phyloP scores from a whole-genome alignment of 176 grass and related monocot species.

The Carex cristatella region DNA sequence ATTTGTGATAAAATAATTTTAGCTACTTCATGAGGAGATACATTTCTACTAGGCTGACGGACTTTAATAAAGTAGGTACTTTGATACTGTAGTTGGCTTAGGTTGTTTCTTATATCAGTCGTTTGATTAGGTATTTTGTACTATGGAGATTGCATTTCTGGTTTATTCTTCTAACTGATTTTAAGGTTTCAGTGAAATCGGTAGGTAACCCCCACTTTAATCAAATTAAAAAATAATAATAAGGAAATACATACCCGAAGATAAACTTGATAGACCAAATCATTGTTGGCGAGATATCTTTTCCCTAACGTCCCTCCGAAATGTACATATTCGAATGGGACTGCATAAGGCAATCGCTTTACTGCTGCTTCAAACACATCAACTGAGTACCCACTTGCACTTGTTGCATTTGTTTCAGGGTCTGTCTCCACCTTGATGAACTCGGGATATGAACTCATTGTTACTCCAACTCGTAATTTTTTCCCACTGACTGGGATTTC shows the following conservation, averaged over 20 bases:
- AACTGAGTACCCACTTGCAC: background rate
- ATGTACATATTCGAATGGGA: slow-evolving; percentile 19
- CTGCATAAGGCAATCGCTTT: slow-evolving; percentile 29
- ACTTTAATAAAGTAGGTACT: too few species aligned
- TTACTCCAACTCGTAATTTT: slow-evolving; percentile 35
- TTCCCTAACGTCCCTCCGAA: background rate
- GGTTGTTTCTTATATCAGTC: too few species aligned
- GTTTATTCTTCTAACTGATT: too few species aligned
- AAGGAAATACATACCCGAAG: slow-evolving; percentile 8
- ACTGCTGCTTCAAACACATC: slow-evolving; percentile 33
- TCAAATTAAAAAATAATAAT: background rate
- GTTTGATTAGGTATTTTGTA: too few species aligned
- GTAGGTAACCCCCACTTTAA: background rate
- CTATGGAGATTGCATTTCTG: too few species aligned
- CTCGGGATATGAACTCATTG: slow-evolving; percentile 8
- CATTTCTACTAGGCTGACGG: too few species aligned
- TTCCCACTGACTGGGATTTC: slow-evolving; percentile 19
- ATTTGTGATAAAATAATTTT: too few species aligned
- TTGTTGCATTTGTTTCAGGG: slow-evolving; percentile 25
- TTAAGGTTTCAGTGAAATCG: too few species aligned
- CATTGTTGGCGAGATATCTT: slow-evolving; percentile 19
- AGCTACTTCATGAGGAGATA: too few species aligned
- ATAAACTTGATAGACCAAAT: slow-evolving; percentile 38
- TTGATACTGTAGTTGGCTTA: too few species aligned
- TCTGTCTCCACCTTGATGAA: slow-evolving; percentile 26